Percentiles rank a stretch among this genome's conserved stretches.
phyloP scores from a whole-genome alignment of 345 rosid species.

The Acer campestre region DNA sequence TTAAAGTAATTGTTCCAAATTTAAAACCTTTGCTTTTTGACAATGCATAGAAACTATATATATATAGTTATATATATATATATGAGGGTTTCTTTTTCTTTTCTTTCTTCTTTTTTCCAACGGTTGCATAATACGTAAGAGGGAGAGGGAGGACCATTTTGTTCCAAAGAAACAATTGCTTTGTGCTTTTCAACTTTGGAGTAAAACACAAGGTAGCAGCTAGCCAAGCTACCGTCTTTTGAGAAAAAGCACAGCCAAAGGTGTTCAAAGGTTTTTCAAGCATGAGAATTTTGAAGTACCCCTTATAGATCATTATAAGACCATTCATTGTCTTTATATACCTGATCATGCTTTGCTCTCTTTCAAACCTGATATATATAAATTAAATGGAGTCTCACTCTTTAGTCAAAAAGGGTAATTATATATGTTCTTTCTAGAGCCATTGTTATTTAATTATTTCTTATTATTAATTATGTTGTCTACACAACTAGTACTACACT shows the following conservation, averaged over 20 bases:
- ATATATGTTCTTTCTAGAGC: constrained; percentile 23
- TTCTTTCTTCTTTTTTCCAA: constrained; percentile 19
- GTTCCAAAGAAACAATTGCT: constrained; percentile 21
- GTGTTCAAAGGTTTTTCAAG: constrained; percentile 19
- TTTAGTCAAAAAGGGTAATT: constrained; percentile 27
- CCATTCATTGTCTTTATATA: not conserved
- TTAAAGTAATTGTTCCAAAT: not conserved
- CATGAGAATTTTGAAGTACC: not conserved
- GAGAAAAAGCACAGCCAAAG: constrained; percentile 29
- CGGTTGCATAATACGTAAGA: constrained; percentile 23
- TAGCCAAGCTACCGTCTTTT: constrained; percentile 21
- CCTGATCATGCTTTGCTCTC: constrained; percentile 1
- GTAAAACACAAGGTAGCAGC: constrained; percentile 7
- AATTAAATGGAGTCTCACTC: not conserved
- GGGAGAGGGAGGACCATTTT: not conserved
- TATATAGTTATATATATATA: too few species aligned
- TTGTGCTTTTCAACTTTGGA: constrained; percentile 7
- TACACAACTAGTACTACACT: not conserved
- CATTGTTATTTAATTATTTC: not conserved
- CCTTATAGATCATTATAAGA: not conserved
- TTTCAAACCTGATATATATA: not conserved
- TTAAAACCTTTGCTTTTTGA: not conserved
- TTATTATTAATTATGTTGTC: constrained; percentile 15
- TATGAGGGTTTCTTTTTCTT: not conserved
- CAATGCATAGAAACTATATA: not conserved